Evolutionary conservation across 2,329 filamentous ascomycete genomes (phyloP).

Genomic region (Celoporthe dispersa): DNA sequence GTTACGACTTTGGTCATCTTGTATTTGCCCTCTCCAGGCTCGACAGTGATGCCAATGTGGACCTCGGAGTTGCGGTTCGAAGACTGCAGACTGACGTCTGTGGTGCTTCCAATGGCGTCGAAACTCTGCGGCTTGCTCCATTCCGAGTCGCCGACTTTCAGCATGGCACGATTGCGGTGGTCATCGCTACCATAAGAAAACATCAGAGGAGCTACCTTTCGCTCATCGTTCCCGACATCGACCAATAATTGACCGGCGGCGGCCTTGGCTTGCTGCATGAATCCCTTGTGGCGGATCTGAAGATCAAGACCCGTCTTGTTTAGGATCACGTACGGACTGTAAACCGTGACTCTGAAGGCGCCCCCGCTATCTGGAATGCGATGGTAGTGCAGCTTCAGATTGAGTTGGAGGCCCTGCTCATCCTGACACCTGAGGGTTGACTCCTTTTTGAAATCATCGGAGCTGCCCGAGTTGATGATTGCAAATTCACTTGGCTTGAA

Average conservation of each 20-base stretch:
- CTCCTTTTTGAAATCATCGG: constrained; percentile 88
- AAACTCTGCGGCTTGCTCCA: constrained; percentile 99
- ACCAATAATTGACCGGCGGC: constrained; percentile 74
- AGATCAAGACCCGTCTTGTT: constrained; percentile 95
- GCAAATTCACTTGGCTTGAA: constrained; percentile 96
- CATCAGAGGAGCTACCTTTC: constrained; percentile 90
- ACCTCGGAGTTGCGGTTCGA: constrained; percentile 76
- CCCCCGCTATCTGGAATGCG: constrained; percentile 89
- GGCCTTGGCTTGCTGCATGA: constrained; percentile 80
- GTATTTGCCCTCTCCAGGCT: constrained; percentile 94
- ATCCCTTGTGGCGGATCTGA: constrained; percentile 84
- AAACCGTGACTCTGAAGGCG: constrained; percentile 93
- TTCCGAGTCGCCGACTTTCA: constrained; percentile 86
- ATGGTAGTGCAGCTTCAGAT: constrained; percentile 88
- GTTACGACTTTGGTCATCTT: constrained; percentile 96
- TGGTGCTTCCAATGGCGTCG: constrained; percentile 92
- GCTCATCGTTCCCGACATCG: constrained; percentile 53
- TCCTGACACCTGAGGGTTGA: constrained; percentile 81
- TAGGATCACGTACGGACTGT: constrained; percentile 90
- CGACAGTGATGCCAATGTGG: constrained; percentile 85
- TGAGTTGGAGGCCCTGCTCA: constrained; percentile 75
- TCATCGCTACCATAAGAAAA: constrained; percentile 92
- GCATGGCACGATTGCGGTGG: constrained; percentile 83
- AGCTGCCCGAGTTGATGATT: constrained; percentile 89
- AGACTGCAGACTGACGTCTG: constrained; percentile 83